Evolutionary conservation across 768 basidiomycete species (phyloP).

Genomic region (Termitomyces sp.): DNA sequence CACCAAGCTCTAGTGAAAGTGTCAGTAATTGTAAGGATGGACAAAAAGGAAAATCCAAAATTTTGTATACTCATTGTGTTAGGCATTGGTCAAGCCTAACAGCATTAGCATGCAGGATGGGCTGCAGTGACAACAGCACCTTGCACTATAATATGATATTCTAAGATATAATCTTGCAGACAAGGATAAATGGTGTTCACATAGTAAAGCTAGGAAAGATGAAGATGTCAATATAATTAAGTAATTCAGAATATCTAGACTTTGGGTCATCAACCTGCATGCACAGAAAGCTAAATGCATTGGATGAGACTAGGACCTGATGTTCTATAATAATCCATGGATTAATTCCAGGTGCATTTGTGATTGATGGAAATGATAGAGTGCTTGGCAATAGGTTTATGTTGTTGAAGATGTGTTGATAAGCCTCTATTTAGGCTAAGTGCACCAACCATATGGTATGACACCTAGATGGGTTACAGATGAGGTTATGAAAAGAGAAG

Average conservation of each 20-base stretch:
- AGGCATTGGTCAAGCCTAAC: slow-evolving; percentile 13
- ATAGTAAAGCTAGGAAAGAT: slow-evolving; percentile 14
- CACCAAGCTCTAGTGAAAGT: slow-evolving; percentile 7
- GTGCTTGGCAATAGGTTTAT: no score
- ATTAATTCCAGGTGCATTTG: no score
- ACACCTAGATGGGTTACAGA: no score
- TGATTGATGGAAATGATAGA: no score
- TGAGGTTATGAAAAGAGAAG: no score
- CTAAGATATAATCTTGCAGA: slow-evolving; percentile 18
- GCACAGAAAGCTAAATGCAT: no score
- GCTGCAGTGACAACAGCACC: slow-evolving; percentile 18
- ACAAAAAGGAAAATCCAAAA: slow-evolving; percentile 20
- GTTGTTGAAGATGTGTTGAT: no score
- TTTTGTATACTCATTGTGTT: slow-evolving; percentile 11
- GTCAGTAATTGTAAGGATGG: slow-evolving; percentile 4
- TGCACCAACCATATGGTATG: no score
- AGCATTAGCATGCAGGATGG: slow-evolving; percentile 2
- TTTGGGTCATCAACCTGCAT: no score
- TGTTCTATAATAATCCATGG: no score
- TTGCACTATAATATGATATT: slow-evolving; percentile 13
- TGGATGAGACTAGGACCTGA: no score
- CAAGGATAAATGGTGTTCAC: slow-evolving; percentile 14
- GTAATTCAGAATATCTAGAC: slow-evolving; percentile 10
- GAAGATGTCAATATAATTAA: slow-evolving; percentile 17
- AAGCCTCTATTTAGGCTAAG: no score